phyloP scores from a whole-genome alignment of 2,329 filamentous ascomycete genomes.

The Lecanicillium sp. region DNA sequence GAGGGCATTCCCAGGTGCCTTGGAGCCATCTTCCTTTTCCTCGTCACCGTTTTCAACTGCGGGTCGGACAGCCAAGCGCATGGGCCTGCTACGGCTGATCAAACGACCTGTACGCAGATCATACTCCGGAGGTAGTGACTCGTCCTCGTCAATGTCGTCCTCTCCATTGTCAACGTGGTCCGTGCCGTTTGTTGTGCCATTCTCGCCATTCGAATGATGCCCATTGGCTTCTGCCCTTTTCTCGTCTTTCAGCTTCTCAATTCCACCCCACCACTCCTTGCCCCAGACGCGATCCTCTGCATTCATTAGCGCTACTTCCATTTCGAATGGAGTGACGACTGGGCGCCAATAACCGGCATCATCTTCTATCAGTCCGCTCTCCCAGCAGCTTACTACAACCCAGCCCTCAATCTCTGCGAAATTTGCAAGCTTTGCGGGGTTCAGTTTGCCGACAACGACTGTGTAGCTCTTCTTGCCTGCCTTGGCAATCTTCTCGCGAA shows the following conservation, averaged over 20 bases:
- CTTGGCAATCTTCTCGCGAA: conserved; percentile 64
- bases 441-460: conserved; percentile 93
- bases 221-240: conserved; percentile 18
- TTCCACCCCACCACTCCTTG: conserved; percentile 82
- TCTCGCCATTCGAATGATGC: conserved; percentile 14
- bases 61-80: conserved; percentile 36
- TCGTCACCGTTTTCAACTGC: conserved; percentile 8
- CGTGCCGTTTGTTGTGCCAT: conserved; percentile 14
- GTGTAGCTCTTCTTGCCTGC: conserved; percentile 94
- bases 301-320: conserved; percentile 67
- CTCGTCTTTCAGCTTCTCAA: conserved; percentile 46
- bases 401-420: conserved; percentile 93
- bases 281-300: conserved; percentile 80
- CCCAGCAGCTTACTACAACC: conserved; percentile 98
- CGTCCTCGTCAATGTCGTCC: conserved; percentile 51
- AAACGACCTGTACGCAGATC: conserved; percentile 85
- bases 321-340: conserved; percentile 91
- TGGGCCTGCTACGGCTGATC: conserved; percentile 70
- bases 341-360: conserved; percentile 77
- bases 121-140: conserved; percentile 81
- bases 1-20: conserved; percentile 34
- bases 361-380: conserved; percentile 86
- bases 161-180: conserved; percentile 17
- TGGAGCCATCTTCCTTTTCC: conserved; percentile 16
- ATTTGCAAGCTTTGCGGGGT: conserved; percentile 92